These are phyloP conservation scores for Volvox carteri DNA, from an alignment of 163 green algal genomes.

Conservation along the genomic window DNA sequence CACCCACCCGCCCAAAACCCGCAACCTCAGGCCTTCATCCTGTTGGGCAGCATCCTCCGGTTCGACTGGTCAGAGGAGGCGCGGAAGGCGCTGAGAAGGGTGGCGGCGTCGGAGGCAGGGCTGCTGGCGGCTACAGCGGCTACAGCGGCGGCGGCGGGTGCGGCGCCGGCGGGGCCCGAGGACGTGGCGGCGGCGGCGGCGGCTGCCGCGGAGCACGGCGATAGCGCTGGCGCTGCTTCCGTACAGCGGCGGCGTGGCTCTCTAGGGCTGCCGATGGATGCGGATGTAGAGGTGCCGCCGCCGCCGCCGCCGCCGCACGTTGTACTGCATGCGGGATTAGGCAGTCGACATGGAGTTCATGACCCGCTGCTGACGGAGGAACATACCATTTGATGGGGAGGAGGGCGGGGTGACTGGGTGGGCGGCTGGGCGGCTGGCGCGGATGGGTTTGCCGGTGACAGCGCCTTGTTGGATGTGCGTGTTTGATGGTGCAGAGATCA, in stretches of 20 bases:
- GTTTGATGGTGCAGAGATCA: too few relatives aligned
- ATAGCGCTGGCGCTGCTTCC: not conserved
- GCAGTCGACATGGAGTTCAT: slow-evolving; percentile 31
- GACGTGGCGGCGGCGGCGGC: not conserved
- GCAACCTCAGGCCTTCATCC: slow-evolving; percentile 8
- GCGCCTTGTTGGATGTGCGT: too few relatives aligned
- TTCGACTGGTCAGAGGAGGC: slow-evolving; percentile 49
- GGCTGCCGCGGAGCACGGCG: not conserved
- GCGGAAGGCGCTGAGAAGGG: not conserved
- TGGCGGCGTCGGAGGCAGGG: slow-evolving; percentile 34
- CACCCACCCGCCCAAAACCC: not conserved
- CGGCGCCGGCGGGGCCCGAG: not conserved
- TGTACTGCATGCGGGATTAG: slow-evolving; percentile 22
- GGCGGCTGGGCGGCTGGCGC: too few relatives aligned
- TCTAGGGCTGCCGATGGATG: not conserved
- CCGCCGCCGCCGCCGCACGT: not conserved
- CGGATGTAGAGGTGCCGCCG: not conserved
- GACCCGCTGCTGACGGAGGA: slow-evolving; percentile 41
- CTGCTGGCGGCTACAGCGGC: not conserved
- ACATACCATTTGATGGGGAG: slow-evolving; percentile 31
- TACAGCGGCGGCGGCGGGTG: not conserved
- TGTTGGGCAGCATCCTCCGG: slow-evolving; percentile 14
- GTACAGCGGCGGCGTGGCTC: not conserved
- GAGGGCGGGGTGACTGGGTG: too few relatives aligned
- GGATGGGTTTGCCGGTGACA: too few relatives aligned